phyloP scores from a whole-genome alignment of 495 filamentous ascomycete genomes.

The Hypoxylon fragiforme region DNA sequence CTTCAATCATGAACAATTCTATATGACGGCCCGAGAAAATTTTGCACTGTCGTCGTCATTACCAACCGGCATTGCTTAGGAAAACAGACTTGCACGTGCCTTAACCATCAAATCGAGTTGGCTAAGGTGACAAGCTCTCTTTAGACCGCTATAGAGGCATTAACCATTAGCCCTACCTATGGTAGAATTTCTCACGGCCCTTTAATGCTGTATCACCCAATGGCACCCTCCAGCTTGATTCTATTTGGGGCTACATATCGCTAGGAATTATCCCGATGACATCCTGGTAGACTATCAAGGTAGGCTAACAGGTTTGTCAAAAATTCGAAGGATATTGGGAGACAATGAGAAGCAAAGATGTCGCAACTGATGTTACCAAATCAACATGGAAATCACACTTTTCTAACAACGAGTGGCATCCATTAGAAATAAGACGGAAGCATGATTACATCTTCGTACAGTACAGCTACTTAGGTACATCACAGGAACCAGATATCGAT shows the following conservation, averaged over 20 bases:
- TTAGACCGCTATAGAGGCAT: neutral
- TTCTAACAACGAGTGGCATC: neutral
- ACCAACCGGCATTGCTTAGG: conserved; percentile 8
- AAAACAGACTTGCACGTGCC: conserved; percentile 14
- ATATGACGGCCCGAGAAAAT: conserved; percentile 29
- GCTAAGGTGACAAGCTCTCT: conserved; percentile 1
- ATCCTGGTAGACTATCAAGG: conserved; percentile 17
- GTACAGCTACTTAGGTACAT: no score
- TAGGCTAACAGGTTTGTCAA: conserved; percentile 5
- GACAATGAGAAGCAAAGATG: neutral
- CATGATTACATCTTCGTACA: conserved; percentile 30
- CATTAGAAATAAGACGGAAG: conserved; percentile 17
- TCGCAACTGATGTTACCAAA: neutral
- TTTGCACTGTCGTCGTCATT: conserved; percentile 9
- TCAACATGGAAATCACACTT: neutral
- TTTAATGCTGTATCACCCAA: conserved; percentile 9
- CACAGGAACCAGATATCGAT: conserved; percentile 11
- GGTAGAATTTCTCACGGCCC: conserved; percentile 13
- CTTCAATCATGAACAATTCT: conserved; percentile 1
- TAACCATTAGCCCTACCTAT: neutral
- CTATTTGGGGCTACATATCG: conserved; percentile 12
- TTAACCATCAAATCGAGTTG: conserved; percentile 15
- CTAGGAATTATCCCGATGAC: conserved; percentile 18
- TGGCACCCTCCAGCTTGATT: conserved; percentile 2
- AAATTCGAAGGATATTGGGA: neutral